Conservation (phyloP, 305 asterid species). For the Fraxinus latifolia region DNA sequence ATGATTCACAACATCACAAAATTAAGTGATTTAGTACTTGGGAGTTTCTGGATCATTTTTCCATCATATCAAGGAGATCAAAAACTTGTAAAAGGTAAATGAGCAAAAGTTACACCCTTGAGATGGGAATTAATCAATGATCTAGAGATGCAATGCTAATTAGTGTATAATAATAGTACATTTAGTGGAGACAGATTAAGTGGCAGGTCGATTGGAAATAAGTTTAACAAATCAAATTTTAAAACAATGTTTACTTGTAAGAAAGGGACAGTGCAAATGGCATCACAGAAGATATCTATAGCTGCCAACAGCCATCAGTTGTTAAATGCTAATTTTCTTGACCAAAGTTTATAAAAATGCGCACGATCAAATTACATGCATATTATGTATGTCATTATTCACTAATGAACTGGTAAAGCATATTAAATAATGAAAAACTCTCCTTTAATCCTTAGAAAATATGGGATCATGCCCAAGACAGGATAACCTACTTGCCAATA, state of each 20-base stretch:
- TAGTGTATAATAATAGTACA: neutral
- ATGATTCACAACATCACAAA: neutral
- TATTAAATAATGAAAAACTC: neutral
- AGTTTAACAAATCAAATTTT: neutral
- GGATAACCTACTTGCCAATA: neutral
- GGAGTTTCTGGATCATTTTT: neutral
- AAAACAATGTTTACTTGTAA: neutral
- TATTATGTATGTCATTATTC: neutral
- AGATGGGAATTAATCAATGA: neutral
- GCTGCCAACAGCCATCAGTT: neutral
- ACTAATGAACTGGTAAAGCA: neutral
- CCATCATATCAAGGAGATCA: neutral
- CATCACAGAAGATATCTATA: neutral
- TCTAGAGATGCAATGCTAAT: neutral
- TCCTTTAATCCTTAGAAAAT: neutral
- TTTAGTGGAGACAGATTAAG: too few relatives aligned
- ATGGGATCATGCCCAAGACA: neutral
- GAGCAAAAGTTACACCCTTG: neutral
- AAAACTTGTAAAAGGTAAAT: neutral
- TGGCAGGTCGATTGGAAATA: neutral
- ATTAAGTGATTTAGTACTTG: neutral
- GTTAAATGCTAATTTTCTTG: neutral
- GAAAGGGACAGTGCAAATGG: too few relatives aligned
- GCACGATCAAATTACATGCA: neutral
- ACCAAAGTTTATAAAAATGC: neutral